Percentiles rank a stretch among this genome's conserved stretches.
Evolutionary conservation across 106 monocot genomes (phyloP).

Genomic region (Allium cepa): DNA sequence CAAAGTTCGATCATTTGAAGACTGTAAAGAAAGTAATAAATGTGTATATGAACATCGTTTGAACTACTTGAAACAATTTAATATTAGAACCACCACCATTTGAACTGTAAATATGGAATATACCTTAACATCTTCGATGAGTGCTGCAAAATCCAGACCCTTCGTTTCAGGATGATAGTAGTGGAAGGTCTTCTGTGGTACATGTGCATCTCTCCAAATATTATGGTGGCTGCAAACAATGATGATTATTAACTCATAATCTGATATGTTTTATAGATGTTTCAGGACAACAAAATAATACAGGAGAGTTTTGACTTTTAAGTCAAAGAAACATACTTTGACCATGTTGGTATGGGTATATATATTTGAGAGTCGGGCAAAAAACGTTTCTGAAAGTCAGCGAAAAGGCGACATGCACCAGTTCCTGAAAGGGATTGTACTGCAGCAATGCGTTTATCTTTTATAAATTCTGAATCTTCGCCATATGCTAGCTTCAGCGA

Average conservation of each 20-base stretch:
- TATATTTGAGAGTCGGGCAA: conserved; percentile 89
- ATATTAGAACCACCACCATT: no score
- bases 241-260: no score
- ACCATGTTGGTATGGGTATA: conserved; percentile 93
- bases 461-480: conserved; percentile 79
- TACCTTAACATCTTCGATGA: conserved; percentile 95
- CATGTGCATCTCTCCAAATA: conserved; percentile 98
- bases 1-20: no score
- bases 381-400: conserved; percentile 91
- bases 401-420: conserved; percentile 95
- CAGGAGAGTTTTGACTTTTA: no score
- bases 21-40: no score
- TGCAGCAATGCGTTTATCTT: conserved; percentile 80
- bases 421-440: conserved; percentile 94
- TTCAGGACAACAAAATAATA: no score
- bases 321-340: conserved; percentile 52
- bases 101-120: no score
- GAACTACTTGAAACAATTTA: no score
- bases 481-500: conserved; percentile 95
- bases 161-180: conserved; percentile 90
- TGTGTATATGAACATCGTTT: no score
- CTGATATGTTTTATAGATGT: no score
- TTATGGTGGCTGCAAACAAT: conserved; percentile 80
- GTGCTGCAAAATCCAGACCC: conserved; percentile 78
- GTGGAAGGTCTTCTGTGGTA: conserved; percentile 80